Evolutionary conservation across 768 basidiomycete genomes (phyloP), one percentile per base, ranked within the genome.

Genomic region (Amanita rubescens): DNA sequence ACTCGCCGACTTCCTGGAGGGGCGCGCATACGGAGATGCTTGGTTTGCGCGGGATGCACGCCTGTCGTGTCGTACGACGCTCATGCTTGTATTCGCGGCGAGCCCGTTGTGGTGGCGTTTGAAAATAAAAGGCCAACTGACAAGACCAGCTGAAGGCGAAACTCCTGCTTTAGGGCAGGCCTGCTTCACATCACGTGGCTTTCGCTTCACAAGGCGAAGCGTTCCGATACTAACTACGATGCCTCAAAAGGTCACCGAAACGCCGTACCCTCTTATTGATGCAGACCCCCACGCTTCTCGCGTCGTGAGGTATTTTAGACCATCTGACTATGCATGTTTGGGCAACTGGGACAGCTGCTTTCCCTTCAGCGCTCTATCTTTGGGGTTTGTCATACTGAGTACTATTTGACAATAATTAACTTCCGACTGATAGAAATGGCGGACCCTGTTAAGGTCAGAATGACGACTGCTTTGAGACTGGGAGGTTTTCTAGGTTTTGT

Each of bases 201-300:
- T 15, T 32, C 1, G 6, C 12, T 30, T n/a, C 30, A 25, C 54
- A 27, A 20, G 10, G 19, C 54, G 54, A 42, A 37, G 24, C 32
- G 19, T 22, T 25, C 27, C 15, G 24, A 32, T n/a, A 3, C 8
- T 35, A 10, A 32, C 33, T 37, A 33, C 35, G 32, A 79, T 80
- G 78, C 77, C 80, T 48, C 66, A 69, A 57, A 77, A 76, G 65
- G 65, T 73, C 55, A 67, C 75, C 51, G 65, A 72, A 63, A 82
- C 87, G 37, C 83, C 84, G 22, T 95, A 82, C 72, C 94, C 94
- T 45, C 84, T 95, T 69, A 89, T 98, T 71, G 95, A 97, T 70
- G 75, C 83, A 0, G 95, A 98, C 75, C 95, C 95, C 9, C 89
- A 96, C 74, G 84, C 84, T 12, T 73, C 73, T 30, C 82, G 95